These are phyloP conservation scores for Noccaea caerulescens DNA, from an alignment of 345 rosid species.

Conservation along the genomic window DNA sequence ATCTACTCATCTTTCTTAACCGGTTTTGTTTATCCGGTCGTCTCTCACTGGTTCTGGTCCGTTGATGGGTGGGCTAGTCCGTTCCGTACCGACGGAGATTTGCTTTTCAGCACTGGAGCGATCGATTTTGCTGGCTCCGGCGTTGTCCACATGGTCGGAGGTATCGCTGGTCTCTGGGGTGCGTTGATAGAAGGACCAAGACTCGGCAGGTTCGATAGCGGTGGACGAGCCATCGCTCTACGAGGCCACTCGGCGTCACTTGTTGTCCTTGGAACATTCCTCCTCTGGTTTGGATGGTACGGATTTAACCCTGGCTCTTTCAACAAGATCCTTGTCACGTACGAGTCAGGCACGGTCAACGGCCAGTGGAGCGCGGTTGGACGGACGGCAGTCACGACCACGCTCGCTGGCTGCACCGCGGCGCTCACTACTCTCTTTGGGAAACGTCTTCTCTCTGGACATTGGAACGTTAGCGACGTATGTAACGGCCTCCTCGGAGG, in stretches of 20 bases:
- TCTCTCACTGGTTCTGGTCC: slow-evolving; percentile 56
- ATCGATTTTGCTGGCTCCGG: slow-evolving; percentile 55
- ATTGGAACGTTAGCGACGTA: slow-evolving; percentile 78
- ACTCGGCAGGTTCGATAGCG: slow-evolving; percentile 42
- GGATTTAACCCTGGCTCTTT: slow-evolving; percentile 82
- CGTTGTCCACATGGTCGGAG: slow-evolving; percentile 63
- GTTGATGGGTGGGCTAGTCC: slow-evolving; percentile 54
- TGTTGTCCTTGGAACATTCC: slow-evolving; percentile 45
- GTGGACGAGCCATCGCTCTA: slow-evolving; percentile 38
- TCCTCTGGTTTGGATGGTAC: slow-evolving; percentile 60
- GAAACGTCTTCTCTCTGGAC: slow-evolving; percentile 66
- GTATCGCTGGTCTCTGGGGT: slow-evolving; percentile 56
- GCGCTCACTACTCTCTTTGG: slow-evolving; percentile 77
- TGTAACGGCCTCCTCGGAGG: slow-evolving; percentile 86
- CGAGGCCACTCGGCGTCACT: slow-evolving; percentile 46
- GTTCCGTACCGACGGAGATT: slow-evolving; percentile 39
- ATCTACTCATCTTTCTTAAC: slow-evolving; percentile 53
- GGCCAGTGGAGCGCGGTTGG: slow-evolving; percentile 91
- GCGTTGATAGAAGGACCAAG: slow-evolving; percentile 46
- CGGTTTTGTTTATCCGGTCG: slow-evolving; percentile 52
- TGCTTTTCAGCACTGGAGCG: slow-evolving; percentile 47
- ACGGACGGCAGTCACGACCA: slow-evolving; percentile 79
- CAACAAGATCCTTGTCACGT: slow-evolving; percentile 48
- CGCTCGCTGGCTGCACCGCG: slow-evolving; percentile 78
- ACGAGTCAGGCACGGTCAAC: slow-evolving; percentile 45